Percentiles rank a stretch among this genome's conserved stretches.
phyloP scores from a whole-genome alignment of 2,329 filamentous ascomycete species.

The Trichoderma sp. region DNA sequence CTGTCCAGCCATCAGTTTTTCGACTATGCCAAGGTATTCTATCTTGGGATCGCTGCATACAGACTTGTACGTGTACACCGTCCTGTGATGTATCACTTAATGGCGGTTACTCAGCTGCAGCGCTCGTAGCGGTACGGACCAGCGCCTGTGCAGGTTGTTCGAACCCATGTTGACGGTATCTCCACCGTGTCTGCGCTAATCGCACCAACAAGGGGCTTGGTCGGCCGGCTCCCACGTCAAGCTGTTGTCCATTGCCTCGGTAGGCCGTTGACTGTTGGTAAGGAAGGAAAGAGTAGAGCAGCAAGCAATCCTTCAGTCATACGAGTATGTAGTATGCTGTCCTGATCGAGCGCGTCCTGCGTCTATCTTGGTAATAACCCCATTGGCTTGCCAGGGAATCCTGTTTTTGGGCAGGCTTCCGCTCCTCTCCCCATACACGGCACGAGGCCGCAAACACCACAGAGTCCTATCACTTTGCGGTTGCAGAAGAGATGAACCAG shows the following conservation, averaged over 20 bases:
- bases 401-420: not conserved
- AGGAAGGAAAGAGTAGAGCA: not conserved
- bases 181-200: conserved; percentile 14
- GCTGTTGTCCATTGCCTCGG: not conserved
- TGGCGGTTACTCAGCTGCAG: not conserved
- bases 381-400: not conserved
- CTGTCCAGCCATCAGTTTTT: conserved; percentile 4
- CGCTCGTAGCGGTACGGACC: not conserved
- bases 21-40: conserved; percentile 11
- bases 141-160: not conserved
- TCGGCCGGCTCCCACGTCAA: not conserved
- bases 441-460: not conserved
- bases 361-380: not conserved
- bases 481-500: conserved; percentile 23
- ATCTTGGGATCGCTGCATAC: conserved; percentile 18
- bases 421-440: not conserved
- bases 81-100: not conserved
- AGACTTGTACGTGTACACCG: not conserved
- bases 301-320: not conserved
- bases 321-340: too few species aligned
- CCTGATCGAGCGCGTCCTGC: too few species aligned
- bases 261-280: too few species aligned
- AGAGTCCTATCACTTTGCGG: not conserved
- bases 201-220: conserved; percentile 12
- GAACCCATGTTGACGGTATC: conserved; percentile 16